These are phyloP conservation scores for Eucalyptus urophylla DNA, from an alignment of 345 rosid genomes.

Conservation along the genomic window DNA sequence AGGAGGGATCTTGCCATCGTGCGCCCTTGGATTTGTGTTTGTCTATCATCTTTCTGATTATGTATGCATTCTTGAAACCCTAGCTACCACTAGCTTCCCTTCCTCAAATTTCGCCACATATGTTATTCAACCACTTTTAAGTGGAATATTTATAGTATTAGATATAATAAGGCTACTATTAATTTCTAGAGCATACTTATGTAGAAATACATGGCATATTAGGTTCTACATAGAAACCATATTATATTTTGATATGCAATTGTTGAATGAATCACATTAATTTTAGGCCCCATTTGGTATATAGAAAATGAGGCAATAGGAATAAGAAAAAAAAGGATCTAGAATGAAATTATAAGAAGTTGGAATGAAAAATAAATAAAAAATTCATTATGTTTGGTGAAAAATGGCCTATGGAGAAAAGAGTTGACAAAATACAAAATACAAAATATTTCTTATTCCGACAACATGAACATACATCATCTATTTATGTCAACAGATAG, in stretches of 20 bases:
- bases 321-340: too few relatives aligned
- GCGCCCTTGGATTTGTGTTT: background rate
- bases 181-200: background rate
- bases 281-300: background rate
- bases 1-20: background rate
- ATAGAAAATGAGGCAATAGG: too few relatives aligned
- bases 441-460: too few relatives aligned
- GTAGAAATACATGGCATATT: background rate
- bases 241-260: too few relatives aligned
- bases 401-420: too few relatives aligned
- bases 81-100: background rate
- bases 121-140: background rate
- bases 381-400: background rate
- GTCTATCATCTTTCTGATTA: background rate
- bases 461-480: too few relatives aligned
- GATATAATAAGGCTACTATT: background rate
- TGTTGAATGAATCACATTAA: background rate
- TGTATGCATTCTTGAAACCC: background rate
- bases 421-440: too few relatives aligned
- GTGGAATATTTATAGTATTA: background rate
- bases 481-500: too few relatives aligned
- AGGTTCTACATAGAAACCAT: background rate
- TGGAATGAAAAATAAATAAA: background rate
- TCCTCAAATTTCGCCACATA: background rate
- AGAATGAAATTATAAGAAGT: background rate